phyloP scores from a whole-genome alignment of 2,329 filamentous ascomycete species.

The Talaromyces atroroseus region DNA sequence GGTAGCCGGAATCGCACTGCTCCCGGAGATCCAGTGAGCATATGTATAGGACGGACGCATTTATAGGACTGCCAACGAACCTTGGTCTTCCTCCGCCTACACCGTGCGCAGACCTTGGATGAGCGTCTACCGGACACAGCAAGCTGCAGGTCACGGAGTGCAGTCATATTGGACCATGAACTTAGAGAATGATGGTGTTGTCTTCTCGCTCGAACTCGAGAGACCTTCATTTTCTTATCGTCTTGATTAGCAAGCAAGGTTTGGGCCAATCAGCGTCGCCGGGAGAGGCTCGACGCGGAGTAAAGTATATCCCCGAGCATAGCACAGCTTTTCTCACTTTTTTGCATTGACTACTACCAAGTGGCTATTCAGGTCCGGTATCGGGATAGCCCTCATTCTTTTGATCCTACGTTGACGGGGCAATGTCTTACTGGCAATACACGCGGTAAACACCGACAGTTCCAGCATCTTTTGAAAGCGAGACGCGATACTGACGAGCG shows the following conservation, averaged over 20 bases:
- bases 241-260: neutral
- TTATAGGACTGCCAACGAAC: neutral
- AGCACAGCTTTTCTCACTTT: no score
- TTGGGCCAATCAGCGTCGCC: neutral
- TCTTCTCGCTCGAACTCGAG: no score
- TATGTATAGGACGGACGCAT: neutral
- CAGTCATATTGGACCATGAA: neutral
- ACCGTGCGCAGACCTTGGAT: neutral
- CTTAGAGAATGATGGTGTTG: neutral
- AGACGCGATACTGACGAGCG: neutral
- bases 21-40: neutral
- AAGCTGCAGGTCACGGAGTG: neutral
- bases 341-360: no score
- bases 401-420: no score
- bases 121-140: slow-evolving; percentile 1
- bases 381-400: no score
- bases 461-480: no score
- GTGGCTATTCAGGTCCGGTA: no score
- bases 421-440: no score
- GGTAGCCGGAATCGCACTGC: slow-evolving; percentile 2
- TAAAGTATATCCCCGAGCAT: no score
- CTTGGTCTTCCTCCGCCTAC: neutral
- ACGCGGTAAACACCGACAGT: no score
- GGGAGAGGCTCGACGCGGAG: no score
- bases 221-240: neutral